phyloP scores from a whole-genome alignment of 176 grass and related monocot genomes.

The Areca catechu region DNA sequence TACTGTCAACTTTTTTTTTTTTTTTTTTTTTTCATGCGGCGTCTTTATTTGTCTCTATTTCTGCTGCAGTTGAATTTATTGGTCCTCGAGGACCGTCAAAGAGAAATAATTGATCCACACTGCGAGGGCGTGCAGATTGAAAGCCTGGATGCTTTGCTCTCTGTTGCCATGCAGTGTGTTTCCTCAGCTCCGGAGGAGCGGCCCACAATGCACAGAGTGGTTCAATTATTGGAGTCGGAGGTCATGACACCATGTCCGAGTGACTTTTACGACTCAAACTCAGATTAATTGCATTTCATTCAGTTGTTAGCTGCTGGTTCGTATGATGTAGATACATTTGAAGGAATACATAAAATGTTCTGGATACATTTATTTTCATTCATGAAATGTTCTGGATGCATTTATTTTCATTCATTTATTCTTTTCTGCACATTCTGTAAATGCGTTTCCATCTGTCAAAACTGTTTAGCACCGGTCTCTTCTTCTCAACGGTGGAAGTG shows the following conservation, averaged over 20 bases:
- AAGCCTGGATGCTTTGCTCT: conserved; percentile 82
- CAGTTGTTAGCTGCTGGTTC: conserved; percentile 13
- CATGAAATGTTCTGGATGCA: too few species aligned
- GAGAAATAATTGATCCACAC: conserved; percentile 71
- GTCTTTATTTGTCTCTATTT: too few species aligned
- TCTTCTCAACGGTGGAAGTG: too few species aligned
- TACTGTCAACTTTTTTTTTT: too few species aligned
- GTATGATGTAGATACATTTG: conserved; percentile 27
- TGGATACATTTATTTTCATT: neutral
- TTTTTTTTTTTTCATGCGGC: too few species aligned
- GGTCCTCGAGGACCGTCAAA: conserved; percentile 52
- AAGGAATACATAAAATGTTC: neutral
- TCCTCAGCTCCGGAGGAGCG: conserved; percentile 69
- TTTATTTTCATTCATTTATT: conserved; percentile 32
- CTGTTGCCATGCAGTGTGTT: conserved; percentile 83
- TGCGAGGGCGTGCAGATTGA: conserved; percentile 81
- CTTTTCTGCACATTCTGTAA: conserved; percentile 73
- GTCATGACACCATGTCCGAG: conserved; percentile 94
- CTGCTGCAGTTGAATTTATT: conserved; percentile 71
- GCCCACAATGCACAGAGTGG: conserved; percentile 93
- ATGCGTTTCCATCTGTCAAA: conserved; percentile 31
- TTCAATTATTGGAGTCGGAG: conserved; percentile 94
- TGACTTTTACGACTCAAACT: conserved; percentile 79
- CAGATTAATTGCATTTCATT: conserved; percentile 40
- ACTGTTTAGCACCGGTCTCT: too few species aligned